Evolutionary conservation across 179 eudicot species (phyloP), one percentile per base, ranked within the genome.

Genomic region (Amaranthus tricolor): DNA sequence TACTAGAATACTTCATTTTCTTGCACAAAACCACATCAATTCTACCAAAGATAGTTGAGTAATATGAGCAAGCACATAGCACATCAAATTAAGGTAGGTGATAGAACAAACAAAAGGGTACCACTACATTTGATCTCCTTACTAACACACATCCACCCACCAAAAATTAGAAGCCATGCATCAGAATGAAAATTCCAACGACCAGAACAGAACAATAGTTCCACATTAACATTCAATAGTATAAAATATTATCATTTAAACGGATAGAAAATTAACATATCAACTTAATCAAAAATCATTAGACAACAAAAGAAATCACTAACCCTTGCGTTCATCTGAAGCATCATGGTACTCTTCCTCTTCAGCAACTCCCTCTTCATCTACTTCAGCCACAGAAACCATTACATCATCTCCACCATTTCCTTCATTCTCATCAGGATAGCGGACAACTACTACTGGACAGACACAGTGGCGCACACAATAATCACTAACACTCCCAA

Each of bases 381-480:
- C 83, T 17, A 75, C 83, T 58, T 78, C 84, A 24, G 75, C 51
- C 24, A 78, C 77, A 56, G 77, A 12, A 73, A 72, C 77, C 69
- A 78, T 70, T 17, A 63, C 76, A 31, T 71, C 83, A 73, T 77
- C 75, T 12, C 72, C 54, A 17, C n/a, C 82, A 43, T 67, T 74
- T 76, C 74, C 87, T 45, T 84, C 87, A 75, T 82, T 84, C 66
- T 84, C 87, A 74, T 84, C 83, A 66, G 83, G 83, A 82, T 74
- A 82, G 57, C 85, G 82, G 8, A 84, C 87, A 51, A 84, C 87
- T 66, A 84, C 87, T 40, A 84, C 87, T 3, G 87, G 87, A 49
- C 87, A 84, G 20, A 84, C 85, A 79, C 85, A 84, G 66, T 84
- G 87, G 65, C 84, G 85, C 52, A 84, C 87, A 74, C 87, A 84